Percentiles rank a stretch among this genome's conserved stretches.
Evolutionary conservation across 2,329 filamentous ascomycete species (phyloP).

Genomic region (Fusarium coicis): DNA sequence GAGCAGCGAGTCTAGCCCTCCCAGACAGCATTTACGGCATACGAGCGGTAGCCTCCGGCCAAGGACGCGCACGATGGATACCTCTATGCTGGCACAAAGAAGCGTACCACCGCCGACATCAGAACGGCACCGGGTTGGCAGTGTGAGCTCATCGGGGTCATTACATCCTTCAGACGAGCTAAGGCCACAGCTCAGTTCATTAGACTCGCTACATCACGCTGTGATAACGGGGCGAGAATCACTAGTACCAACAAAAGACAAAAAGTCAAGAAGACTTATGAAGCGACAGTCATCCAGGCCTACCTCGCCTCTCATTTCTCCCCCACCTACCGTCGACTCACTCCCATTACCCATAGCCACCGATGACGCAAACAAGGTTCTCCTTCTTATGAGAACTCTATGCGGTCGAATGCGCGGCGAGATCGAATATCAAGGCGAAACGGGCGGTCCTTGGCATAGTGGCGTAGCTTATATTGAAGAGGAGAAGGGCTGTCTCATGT

Average conservation of each 20-base stretch:
- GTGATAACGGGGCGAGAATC: conserved; percentile 50
- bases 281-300: conserved; percentile 68
- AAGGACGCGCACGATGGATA: conserved; percentile 69
- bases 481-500: conserved; percentile 78
- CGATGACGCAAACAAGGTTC: conserved; percentile 75
- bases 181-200: conserved; percentile 50
- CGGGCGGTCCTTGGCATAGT: conserved; percentile 70
- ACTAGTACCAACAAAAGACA: conserved; percentile 48
- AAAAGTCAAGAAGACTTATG: conserved; percentile 64
- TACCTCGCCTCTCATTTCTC: conserved; percentile 65
- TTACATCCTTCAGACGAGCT: conserved; percentile 64
- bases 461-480: conserved; percentile 85
- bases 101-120: conserved; percentile 50
- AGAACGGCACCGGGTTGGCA: conserved; percentile 74
- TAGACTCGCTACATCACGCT: conserved; percentile 58
- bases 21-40: conserved; percentile 48
- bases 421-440: conserved; percentile 75
- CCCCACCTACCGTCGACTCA: conserved; percentile 68
- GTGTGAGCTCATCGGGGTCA: conserved; percentile 72
- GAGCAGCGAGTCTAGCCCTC: conserved; percentile 53
- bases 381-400: conserved; percentile 80
- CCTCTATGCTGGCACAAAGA: conserved; percentile 60
- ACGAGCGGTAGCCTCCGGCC: conserved; percentile 56
- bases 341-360: conserved; percentile 69
- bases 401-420: conserved; percentile 84